Percentiles rank a stretch among this genome's conserved stretches.
Conservation (phyloP, 208 protist species). For the Wallacemonas rigidus region DNA sequence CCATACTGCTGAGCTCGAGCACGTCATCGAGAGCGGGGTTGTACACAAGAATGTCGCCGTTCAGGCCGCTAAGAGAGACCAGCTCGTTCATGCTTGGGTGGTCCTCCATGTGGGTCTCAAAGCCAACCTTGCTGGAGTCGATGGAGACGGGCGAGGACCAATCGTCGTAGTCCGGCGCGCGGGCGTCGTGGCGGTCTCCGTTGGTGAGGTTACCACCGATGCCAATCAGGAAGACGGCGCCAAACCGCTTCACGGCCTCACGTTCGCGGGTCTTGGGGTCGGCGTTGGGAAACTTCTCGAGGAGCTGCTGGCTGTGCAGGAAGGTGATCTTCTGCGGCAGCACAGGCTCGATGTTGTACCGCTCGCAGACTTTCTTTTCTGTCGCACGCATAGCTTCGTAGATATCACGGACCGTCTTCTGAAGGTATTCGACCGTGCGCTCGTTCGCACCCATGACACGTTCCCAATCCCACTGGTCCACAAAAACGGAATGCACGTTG, state of each 20-base stretch:
- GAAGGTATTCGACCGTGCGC: constrained; percentile 71
- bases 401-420: constrained; percentile 64
- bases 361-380: constrained; percentile 57
- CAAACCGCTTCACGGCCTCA: constrained; percentile 66
- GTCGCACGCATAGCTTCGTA: constrained; percentile 71
- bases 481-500: constrained; percentile 89
- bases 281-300: constrained; percentile 76
- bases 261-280: constrained; percentile 85
- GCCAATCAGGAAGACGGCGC: constrained; percentile 90
- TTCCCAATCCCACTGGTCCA: constrained; percentile 95
- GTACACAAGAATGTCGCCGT: constrained; percentile 91
- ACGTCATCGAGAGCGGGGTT: constrained; percentile 82
- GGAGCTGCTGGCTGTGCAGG: constrained; percentile 81
- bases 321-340: constrained; percentile 88
- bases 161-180: constrained; percentile 93
- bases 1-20: constrained; percentile 92
- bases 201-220: constrained; percentile 85
- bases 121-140: constrained; percentile 33
- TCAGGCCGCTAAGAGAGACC: constrained; percentile 72
- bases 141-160: constrained; percentile 81
- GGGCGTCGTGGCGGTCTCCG: constrained; percentile 81
- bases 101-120: constrained; percentile 24
- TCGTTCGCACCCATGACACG: constrained; percentile 63
- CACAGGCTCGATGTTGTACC: constrained; percentile 47
- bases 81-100: constrained; percentile 52